Base-by-base conservation (phyloP, 2,329 filamentous ascomycete genomes). In the Nothomitra cinnamomea region DNA sequence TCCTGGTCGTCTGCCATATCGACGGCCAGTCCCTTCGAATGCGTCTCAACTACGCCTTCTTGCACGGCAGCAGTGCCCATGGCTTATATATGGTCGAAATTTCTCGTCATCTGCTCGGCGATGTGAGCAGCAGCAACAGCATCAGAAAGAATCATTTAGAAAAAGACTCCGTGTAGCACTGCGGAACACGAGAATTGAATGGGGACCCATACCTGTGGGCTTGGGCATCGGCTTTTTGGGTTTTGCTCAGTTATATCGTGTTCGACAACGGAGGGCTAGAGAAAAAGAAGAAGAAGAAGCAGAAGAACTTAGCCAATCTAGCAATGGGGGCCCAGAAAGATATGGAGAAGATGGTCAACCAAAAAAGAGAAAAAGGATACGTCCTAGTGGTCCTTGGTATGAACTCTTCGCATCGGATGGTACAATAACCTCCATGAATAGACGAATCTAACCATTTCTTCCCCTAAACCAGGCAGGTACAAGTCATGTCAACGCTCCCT, bases 401-500 rank as follows among this genome's bases (percentile, higher is more conserved):
- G 65, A 60, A 6, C 1, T 32, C 43, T 49, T 10, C n/a, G 15
- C 25, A 49, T n/a, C 3, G 12, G 25, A 28, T 8, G 49, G 35
- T 22, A 41, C 22, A n/a, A 15, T 19, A 19, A 32, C 25, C 13
- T 32, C 17, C 22, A 6, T 43, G 19, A 56, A 61, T 13, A 60
- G 53, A 32, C 10, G 5, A 5, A 32, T 5, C 28, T 32, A 32
- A 32, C 28, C 24, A 13, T 21, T 47, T 25, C n/a, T 47, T n/a
- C 25, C 21, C 21, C 53, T 19, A n/a, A 19, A 38, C 10, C 54
- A 74, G 72, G 86, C 86, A 90, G 64, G 86, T 95, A 52, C 85
- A 89, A 65, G 78, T 95, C 65, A 94, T 95, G 85, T 94, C 87
- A 6, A 94, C 87, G 1, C 72, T 95, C 56, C 89, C 89, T 35